phyloP scores from a whole-genome alignment of 495 filamentous ascomycete genomes.

The Hypoxylon fuscum region DNA sequence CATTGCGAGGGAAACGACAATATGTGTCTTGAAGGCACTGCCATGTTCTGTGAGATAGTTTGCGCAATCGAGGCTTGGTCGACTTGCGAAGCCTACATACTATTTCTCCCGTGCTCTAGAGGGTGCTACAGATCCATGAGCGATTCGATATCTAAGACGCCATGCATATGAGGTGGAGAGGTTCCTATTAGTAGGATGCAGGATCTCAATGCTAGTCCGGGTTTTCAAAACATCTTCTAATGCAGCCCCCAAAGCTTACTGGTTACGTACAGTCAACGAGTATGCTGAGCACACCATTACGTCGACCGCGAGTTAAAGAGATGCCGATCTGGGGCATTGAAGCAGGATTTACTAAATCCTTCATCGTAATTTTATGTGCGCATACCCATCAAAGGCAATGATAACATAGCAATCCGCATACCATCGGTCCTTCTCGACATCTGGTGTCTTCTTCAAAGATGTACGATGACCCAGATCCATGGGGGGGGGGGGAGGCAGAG shows the following conservation, averaged over 20 bases:
- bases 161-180: slow-evolving; percentile 4
- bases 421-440: slow-evolving; percentile 18
- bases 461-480: slow-evolving; percentile 1
- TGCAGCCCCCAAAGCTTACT: slow-evolving; percentile 24
- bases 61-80: slow-evolving; percentile 10
- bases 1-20: background rate
- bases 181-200: slow-evolving; percentile 19
- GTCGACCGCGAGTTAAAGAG: slow-evolving; percentile 9
- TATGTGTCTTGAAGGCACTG: no score
- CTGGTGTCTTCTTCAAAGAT: background rate
- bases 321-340: slow-evolving; percentile 18
- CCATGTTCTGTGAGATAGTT: background rate
- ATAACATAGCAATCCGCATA: slow-evolving; percentile 16
- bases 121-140: background rate
- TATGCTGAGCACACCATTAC: slow-evolving; percentile 19
- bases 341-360: slow-evolving; percentile 35
- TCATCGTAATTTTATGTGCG: slow-evolving; percentile 25
- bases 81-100: no score
- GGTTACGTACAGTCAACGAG: slow-evolving; percentile 14
- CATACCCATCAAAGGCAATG: slow-evolving; percentile 5
- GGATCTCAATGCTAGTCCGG: slow-evolving; percentile 26
- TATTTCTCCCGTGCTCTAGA: background rate
- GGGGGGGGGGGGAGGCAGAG: no score
- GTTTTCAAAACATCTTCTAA: slow-evolving; percentile 25
- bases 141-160: slow-evolving; percentile 12